Base-by-base conservation (phyloP, 2,329 filamentous ascomycete species). In the Lomentospora prolificans region DNA sequence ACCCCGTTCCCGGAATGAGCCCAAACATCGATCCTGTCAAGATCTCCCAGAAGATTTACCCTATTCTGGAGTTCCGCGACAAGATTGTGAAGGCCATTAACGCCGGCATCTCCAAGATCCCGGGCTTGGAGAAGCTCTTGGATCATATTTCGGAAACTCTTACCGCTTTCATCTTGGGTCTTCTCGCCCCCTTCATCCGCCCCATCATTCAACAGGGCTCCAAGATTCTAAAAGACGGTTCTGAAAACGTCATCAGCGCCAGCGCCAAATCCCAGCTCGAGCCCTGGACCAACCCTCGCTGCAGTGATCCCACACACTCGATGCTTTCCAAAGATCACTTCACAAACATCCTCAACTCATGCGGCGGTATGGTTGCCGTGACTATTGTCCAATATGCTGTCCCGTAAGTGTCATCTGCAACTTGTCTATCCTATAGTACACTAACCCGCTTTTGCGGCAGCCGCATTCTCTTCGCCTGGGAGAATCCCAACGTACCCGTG, bases 91-190 rank as follows among this genome's bases (percentile, higher is more conserved):
- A 89, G 62, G 81, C 85, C 41, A 90, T 99, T 69, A 90, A 84
- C 65, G 81, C 83, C 39, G 86, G 90, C 54, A 90, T 97, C 61
- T 84, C 90, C 63, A 96, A 95, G 74, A 87, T 99, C 39, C 94
- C 94, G 0, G 92, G 92, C 0, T 77, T 99, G 3, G 90, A 96
- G 70, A 79, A 85, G 59, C 75, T 96, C n/a, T 83, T 97, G 22
- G 92, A 97, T 60, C 92, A 90, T 63, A 95, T 99, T 64, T 89
- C 87, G 56, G 94, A 99, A 72, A 92, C 88, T 1, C 76, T 99
- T 41, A 96, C 92, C 0, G 79, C 96, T 5, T 97, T 97, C 67
- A 82, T 99, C 53, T 80, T 99, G 59, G 91, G 90, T 4, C 80
- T 99, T 1, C 78, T 99, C 17, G 89, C 94, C 0, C 94, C 94